Conservation (phyloP, 352 stramenopile species). For the Globisporangium carolinianum region DNA sequence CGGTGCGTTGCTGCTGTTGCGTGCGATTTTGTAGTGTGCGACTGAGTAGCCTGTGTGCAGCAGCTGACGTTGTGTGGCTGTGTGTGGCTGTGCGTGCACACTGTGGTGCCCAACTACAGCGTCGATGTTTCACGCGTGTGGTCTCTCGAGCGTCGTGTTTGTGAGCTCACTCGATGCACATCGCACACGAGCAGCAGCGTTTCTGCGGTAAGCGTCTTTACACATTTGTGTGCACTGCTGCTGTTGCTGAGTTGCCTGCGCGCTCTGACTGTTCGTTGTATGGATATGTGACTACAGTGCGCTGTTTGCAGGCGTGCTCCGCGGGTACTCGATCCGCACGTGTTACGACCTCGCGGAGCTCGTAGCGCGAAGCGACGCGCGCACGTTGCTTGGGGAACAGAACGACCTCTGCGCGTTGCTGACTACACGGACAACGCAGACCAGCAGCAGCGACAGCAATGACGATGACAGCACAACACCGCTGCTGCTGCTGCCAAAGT, state of each 20-base stretch:
- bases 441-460: no score
- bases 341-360: constrained; percentile 27
- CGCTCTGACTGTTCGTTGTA: no score
- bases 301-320: constrained; percentile 39
- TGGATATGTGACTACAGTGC: constrained; percentile 18
- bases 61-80: no score
- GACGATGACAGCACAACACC: no score
- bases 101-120: constrained; percentile 14
- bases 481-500: constrained; percentile 10
- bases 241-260: not conserved
- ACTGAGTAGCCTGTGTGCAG: not conserved
- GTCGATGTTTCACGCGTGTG: constrained; percentile 39
- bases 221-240: not conserved
- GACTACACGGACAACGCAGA: no score
- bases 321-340: constrained; percentile 32
- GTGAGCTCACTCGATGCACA: constrained; percentile 36
- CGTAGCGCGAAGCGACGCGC: constrained; percentile 35
- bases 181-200: constrained; percentile 28
- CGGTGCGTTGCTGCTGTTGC: not conserved
- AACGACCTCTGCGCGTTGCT: constrained; percentile 23
- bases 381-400: constrained; percentile 15
- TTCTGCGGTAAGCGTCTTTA: constrained; percentile 31
- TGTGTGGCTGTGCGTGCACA: no score
- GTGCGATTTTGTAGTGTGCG: no score
- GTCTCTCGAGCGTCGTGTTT: constrained; percentile 45